These are phyloP conservation scores for Hippophae gyantsensis DNA, from an alignment of 306 rosid species.

Conservation along the genomic window DNA sequence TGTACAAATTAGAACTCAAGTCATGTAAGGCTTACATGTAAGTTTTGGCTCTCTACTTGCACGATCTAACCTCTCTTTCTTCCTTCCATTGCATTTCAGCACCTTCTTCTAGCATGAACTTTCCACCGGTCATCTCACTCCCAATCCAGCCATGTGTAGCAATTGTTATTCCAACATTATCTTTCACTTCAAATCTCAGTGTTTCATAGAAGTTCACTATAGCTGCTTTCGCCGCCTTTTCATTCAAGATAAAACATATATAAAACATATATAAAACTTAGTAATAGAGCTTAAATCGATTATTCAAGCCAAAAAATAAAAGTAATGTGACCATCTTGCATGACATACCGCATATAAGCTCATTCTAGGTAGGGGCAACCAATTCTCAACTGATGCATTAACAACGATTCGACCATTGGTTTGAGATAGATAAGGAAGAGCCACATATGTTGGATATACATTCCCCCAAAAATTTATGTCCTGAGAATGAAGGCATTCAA, in stretches of 20 bases:
- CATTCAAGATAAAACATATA: neutral
- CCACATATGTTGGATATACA: slow-evolving; percentile 71
- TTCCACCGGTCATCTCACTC: slow-evolving; percentile 68
- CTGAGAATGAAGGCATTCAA: slow-evolving; percentile 22
- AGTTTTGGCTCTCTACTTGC: neutral
- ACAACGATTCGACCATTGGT: slow-evolving; percentile 61
- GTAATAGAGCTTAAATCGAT: no score
- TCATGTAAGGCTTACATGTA: no score
- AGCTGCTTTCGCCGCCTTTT: slow-evolving; percentile 73
- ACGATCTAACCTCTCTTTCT: slow-evolving; percentile 60
- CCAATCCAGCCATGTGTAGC: slow-evolving; percentile 89
- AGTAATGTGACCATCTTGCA: no score
- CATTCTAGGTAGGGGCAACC: slow-evolving; percentile 91
- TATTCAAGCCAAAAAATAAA: no score
- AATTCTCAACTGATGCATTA: slow-evolving; percentile 70
- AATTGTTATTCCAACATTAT: slow-evolving; percentile 66
- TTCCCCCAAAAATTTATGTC: slow-evolving; percentile 88
- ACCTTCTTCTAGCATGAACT: slow-evolving; percentile 77
- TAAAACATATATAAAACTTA: no score
- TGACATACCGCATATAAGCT: slow-evolving; percentile 61
- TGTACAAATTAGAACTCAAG: neutral
- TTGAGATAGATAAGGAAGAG: slow-evolving; percentile 70
- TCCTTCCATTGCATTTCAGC: slow-evolving; percentile 87
- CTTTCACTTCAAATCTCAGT: slow-evolving; percentile 65
- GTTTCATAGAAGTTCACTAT: slow-evolving; percentile 76